Percentiles rank a stretch among this genome's conserved stretches.
Conservation (phyloP, 2,329 filamentous ascomycete species). For the Immersiporthe knoxdaviesiana region DNA sequence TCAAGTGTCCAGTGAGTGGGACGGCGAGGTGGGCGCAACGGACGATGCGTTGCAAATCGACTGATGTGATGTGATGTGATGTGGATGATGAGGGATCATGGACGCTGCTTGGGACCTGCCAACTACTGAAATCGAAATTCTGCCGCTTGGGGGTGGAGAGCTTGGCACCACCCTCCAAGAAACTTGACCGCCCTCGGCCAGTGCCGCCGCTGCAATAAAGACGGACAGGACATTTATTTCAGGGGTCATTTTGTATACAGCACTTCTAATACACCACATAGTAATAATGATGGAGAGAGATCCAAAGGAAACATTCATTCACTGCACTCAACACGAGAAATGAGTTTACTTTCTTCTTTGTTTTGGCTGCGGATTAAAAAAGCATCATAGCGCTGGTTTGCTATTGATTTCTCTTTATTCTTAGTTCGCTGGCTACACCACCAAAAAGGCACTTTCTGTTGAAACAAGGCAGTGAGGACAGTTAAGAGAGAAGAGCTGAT, state of each 20-base stretch:
- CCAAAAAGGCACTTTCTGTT: background rate
- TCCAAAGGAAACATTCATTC: too few relatives aligned
- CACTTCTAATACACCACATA: background rate
- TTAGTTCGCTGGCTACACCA: constrained; percentile 8
- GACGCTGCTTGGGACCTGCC: background rate
- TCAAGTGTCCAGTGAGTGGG: background rate
- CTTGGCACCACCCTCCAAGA: constrained; percentile 11
- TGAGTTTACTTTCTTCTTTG: background rate
- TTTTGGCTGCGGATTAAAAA: too few relatives aligned
- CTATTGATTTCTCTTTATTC: constrained; percentile 9
- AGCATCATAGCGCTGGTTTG: constrained; percentile 15
- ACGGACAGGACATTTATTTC: background rate
- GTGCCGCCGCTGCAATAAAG: background rate
- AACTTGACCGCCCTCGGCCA: constrained; percentile 22
- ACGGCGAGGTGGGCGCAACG: constrained; percentile 14
- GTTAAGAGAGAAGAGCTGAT: background rate
- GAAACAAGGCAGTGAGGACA: background rate
- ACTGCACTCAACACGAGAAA: background rate
- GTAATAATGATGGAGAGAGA: too few relatives aligned
- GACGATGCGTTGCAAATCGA: constrained; percentile 12
- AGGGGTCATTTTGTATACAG: background rate
- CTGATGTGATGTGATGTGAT: constrained; percentile 12
- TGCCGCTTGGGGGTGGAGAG: constrained; percentile 23
- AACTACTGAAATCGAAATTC: constrained; percentile 24
- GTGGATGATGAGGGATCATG: background rate